Evolutionary conservation across 2,329 filamentous ascomycete species (phyloP), one percentile per base, ranked within the genome.

Genomic region (Hymenoscyphus occultus): DNA sequence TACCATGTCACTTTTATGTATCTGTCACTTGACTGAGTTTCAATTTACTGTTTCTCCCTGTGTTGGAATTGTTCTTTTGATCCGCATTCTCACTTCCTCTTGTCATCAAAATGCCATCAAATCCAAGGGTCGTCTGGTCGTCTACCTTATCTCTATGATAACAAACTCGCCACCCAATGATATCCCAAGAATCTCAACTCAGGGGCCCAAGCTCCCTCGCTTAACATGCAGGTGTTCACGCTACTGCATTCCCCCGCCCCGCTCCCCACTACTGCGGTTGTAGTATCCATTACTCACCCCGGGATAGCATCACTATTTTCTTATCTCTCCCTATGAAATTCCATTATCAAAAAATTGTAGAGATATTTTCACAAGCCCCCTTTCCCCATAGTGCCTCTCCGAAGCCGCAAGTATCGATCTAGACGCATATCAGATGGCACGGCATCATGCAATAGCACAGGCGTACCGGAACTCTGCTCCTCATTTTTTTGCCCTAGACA

Each of bases 221-320:
- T 59, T 56, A 48, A 19, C 14, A n/a, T 42, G 58, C 16, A 39
- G 42, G 56, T 45, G 62, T 59, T 57, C 39, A 31, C 13, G 40
- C 56, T 63, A 63, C 12, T 40, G 61, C 61, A 63, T 63, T 22
- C 16, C 32, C 57, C 28, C 56, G 16, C 19, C 40, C 22, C 40
- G 14, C 35, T 35, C 35, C 35, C 35, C 35, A 35, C 35, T 35
- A 22, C 19, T 56, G 2, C n/a, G 16, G 57, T 56, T 56, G 60
- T 56, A 35, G 60, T 62, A 51, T 51, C 45, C 45, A 51, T 51
- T 51, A 51, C 45, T 51, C 45, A 51, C 45, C 12, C 45, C 45
- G 22, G 35, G 45, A 51, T 51, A 10, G 45, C 45, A 22, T 51
- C n/a, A 22, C 45, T 51, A 35, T 7, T 51, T 48, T 51, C 45